These are phyloP conservation scores for barley (Hordeum vulgare) DNA, from an alignment of 176 grass and related monocot species.

Conservation along the genomic window DNA sequence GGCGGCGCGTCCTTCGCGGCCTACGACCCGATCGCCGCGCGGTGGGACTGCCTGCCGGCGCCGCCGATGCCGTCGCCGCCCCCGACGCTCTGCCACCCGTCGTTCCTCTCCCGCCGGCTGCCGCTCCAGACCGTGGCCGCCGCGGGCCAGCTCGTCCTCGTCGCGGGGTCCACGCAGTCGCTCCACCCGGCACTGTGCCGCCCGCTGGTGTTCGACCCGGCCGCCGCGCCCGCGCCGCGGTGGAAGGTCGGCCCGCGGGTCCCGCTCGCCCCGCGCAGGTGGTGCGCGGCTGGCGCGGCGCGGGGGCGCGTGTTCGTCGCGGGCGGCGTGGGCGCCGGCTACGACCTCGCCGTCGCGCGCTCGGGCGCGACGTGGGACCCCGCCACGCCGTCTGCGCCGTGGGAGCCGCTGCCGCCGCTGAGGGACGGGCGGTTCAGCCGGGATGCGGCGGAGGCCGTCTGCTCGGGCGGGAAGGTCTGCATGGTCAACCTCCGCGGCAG, in stretches of 20 bases:
- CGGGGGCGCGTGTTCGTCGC: constrained; percentile 58
- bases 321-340: constrained; percentile 44
- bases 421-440: constrained; percentile 65
- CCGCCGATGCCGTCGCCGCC: constrained; percentile 46
- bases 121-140: constrained; percentile 61
- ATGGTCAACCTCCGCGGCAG: constrained; percentile 67
- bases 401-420: constrained; percentile 63
- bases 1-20: constrained; percentile 34
- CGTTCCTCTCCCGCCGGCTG: constrained; percentile 63
- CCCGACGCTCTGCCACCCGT: constrained; percentile 50
- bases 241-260: constrained; percentile 53
- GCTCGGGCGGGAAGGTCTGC: constrained; percentile 67
- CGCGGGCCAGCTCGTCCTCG: constrained; percentile 34
- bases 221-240: neutral
- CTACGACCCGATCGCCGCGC: constrained; percentile 40
- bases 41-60: constrained; percentile 34
- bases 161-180: constrained; percentile 46
- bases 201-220: constrained; percentile 67
- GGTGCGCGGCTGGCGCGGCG: constrained; percentile 55
- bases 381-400: neutral
- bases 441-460: constrained; percentile 60
- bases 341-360: constrained; percentile 46
- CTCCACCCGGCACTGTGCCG: constrained; percentile 56
- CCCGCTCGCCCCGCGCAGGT: constrained; percentile 64
- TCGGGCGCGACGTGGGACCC: constrained; percentile 53